Evolutionary conservation across 73 alveolate species (phyloP).

Genomic region (Paramecium caudatum): DNA sequence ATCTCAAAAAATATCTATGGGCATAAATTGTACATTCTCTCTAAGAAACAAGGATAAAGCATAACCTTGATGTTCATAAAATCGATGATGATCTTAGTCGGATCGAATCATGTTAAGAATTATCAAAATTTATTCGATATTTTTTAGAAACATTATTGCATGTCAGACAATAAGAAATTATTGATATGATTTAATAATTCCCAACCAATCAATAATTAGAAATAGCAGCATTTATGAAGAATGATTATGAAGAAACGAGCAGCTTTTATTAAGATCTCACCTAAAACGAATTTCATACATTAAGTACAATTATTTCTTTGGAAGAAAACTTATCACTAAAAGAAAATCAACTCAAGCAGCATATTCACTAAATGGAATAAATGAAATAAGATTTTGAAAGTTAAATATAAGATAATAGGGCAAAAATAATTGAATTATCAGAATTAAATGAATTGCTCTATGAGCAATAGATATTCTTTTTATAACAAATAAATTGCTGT

Average conservation of each 20-base stretch:
- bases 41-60: neutral
- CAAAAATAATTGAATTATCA: neutral
- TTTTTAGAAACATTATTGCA: neutral
- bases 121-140: neutral
- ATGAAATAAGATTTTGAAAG: neutral
- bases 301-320: neutral
- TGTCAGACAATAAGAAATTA: neutral
- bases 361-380: neutral
- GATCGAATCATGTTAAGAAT: neutral
- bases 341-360: neutral
- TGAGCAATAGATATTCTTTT: neutral
- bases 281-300: neutral
- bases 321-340: neutral
- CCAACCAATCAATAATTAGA: neutral
- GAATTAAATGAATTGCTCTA: neutral
- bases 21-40: neutral
- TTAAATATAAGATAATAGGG: neutral
- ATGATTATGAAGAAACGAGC: neutral
- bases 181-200: slow-evolving; percentile 12
- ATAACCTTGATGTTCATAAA: neutral
- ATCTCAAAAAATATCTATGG: neutral
- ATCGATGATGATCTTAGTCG: neutral
- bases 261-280: neutral
- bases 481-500: neutral
- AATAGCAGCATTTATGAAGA: neutral